Evolutionary conservation across 169 alveolate species (phyloP).

Genomic region (Hammondia hammondi): DNA sequence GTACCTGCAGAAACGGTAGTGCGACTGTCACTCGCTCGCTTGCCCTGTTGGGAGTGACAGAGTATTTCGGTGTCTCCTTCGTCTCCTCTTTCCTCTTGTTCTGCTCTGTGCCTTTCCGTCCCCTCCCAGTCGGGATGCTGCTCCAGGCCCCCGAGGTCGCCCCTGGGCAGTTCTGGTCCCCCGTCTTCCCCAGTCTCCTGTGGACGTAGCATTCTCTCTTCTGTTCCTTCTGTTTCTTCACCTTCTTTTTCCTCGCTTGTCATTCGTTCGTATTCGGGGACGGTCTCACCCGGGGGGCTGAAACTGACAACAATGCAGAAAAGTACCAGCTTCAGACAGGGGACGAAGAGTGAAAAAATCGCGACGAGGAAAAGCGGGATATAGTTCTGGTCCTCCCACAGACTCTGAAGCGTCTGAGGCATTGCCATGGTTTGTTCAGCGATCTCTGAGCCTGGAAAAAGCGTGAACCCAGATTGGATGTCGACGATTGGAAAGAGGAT

Average conservation of each 20-base stretch:
- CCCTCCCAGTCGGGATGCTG: too few relatives aligned
- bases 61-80: too few relatives aligned
- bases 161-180: too few relatives aligned
- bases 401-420: constrained; percentile 14
- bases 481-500: not conserved
- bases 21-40: too few relatives aligned
- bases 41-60: too few relatives aligned
- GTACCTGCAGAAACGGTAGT: too few relatives aligned
- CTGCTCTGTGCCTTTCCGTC: too few relatives aligned
- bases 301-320: not conserved
- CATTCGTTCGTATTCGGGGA: not conserved
- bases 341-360: constrained; percentile 47
- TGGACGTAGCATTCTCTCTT: not conserved
- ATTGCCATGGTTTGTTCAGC: not conserved
- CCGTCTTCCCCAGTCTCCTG: not conserved
- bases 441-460: not conserved
- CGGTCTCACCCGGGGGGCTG: not conserved
- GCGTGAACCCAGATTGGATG: not conserved
- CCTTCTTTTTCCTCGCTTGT: not conserved
- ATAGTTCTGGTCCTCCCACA: constrained; percentile 25
- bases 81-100: too few relatives aligned
- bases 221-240: not conserved
- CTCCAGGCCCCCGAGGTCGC: too few relatives aligned
- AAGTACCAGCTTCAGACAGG: constrained; percentile 42
- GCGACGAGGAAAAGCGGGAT: constrained; percentile 27